Percentiles rank a stretch among this genome's conserved stretches.
phyloP scores from a whole-genome alignment of 805 yeast genomes.

The Priceomyces carsonii region DNA sequence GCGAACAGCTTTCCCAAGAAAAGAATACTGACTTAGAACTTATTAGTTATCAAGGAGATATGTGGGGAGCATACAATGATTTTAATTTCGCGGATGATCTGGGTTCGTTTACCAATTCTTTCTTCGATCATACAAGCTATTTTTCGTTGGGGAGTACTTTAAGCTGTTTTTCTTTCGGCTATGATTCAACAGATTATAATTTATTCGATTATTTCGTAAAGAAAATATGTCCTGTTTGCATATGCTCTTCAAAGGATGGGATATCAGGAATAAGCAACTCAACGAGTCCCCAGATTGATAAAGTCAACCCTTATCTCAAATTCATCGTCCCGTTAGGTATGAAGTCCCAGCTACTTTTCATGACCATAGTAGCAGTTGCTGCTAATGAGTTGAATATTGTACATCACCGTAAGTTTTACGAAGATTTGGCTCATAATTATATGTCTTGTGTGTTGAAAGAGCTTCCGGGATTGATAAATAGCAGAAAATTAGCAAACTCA shows the following conservation, averaged over 20 bases:
- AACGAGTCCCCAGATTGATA: conserved; percentile 7
- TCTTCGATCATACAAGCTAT: too few species aligned
- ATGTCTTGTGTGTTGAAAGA: conserved; percentile 25
- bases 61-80: conserved; percentile 5
- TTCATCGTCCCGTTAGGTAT: conserved; percentile 38
- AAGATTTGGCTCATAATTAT: conserved; percentile 24
- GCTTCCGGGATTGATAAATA: conserved; percentile 28
- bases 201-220: conserved; percentile 34
- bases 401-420: conserved; percentile 23
- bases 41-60: background rate
- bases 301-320: conserved; percentile 36
- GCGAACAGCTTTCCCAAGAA: background rate
- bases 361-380: conserved; percentile 35
- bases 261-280: background rate
- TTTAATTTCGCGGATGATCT: conserved; percentile 17
- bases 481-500: conserved; percentile 19
- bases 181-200: background rate
- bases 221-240: conserved; percentile 38
- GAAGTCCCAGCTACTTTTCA: conserved; percentile 30
- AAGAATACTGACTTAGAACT: background rate
- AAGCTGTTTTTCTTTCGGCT: too few species aligned
- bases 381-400: conserved; percentile 34
- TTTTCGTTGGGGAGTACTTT: too few species aligned
- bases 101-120: too few species aligned
- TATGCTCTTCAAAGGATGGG: conserved; percentile 32